Evolutionary conservation across 305 asterid genomes (phyloP), one percentile per base, ranked within the genome.

Genomic region (Nicotiana rustica): DNA sequence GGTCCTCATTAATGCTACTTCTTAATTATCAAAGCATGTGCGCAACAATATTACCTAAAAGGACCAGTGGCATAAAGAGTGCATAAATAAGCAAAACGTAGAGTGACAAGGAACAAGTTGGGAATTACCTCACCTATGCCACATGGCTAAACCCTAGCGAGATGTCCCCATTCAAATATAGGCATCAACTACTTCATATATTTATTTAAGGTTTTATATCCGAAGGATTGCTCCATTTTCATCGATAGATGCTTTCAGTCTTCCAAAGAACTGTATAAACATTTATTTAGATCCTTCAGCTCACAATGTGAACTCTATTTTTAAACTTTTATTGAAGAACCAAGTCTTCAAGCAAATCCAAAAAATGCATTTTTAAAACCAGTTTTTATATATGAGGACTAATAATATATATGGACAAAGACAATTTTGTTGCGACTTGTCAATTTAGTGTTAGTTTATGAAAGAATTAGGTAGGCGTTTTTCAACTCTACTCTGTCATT

Each of bases 61-160:
- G 78, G 38, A 71, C 3, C 10, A 47, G 13, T n/a, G 19, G 15
- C 19, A 19, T 71, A 47, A 19, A 19, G 13, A 12, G 19, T 71
- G 78, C 61, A 71, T 71, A 47, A 69, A 41, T 18, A 36, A 71
- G 61, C n/a, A 44, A 25, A 70, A 21, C 78, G 36, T 47, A 44
- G 61, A 21, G 61, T 44, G 61, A 47, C 78, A 71, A 47, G 78
- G 61, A 71, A 71, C 61, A 21, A 71, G 38, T n/a, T 71, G 78
- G 61, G 61, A 0, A 41, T 29, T 29, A 19, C 61, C 61, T 19
- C 61, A 71, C 61, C 78, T 71, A 71, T 47, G 78, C 38, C 78
- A 71, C 78, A 71, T 71, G 78, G 78, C 38, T 47, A 71, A 71
- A 71, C 78, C 61, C 78, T 71, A 71, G 61, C 7, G 19, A 44